Evolutionary conservation across 495 filamentous ascomycete species (phyloP), one percentile per base, ranked within the genome.

Genomic region (Podospora didyma): DNA sequence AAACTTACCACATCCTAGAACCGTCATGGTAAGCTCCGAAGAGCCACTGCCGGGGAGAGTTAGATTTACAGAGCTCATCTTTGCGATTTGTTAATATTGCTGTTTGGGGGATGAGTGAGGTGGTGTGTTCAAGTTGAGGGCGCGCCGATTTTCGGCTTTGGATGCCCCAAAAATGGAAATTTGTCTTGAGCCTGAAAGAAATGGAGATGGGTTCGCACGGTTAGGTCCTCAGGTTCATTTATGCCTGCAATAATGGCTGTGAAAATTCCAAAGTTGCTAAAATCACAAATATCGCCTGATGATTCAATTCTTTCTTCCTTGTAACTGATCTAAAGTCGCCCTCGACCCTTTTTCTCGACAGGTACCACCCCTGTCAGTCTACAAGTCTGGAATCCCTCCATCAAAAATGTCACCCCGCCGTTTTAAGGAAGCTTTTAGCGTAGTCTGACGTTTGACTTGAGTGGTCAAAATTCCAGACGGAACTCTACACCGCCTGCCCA

Each of bases 1-100:
- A 10, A 17, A 76, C 76, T 62, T 78, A 88, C 87, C 88, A 70
- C 86, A 89, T 60, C 88, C 88, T 22, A 91, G 72, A 51, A 90
- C 79, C 31, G 87, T 81, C 67, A 91, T 75, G 53, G 85, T 89
- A 60, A 88, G 72, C 53, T 82, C 79, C 14, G 72, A 67, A 44
- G 70, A 67, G 56, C 66, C 66, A 49, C 66, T 67, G 23, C 55
- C 58, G 10, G 24, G 58, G 49, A 51, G 46, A 20, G 34, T 35
- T 19, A 60, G 46, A 46, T 51, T 37, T 14, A 14, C 26, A 24
- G 47, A 11, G 26, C 47, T 35, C 23, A 31, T 49, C 24, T 31
- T 17, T 42, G 28, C 49, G 48, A 53, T 45, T 37, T 53, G n/a
- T 37, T 45, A 23, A 9, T 26, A n/a, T 52, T 37, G 23, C 9